These are phyloP conservation scores for Trichoderma virens DNA, from an alignment of 495 filamentous ascomycete genomes.

Conservation along the genomic window DNA sequence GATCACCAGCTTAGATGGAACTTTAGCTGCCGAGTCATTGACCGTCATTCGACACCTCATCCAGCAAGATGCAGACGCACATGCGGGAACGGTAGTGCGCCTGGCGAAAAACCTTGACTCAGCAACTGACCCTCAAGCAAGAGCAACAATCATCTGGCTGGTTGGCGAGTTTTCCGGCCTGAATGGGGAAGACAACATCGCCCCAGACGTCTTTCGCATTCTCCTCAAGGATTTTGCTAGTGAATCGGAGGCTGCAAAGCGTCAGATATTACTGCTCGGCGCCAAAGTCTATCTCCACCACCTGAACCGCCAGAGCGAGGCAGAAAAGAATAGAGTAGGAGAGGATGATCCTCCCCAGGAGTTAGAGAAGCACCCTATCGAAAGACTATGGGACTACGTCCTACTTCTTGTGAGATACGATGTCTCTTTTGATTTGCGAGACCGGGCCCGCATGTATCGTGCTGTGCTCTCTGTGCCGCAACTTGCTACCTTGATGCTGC, in stretches of 20 bases:
- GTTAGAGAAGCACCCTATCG: conserved; percentile 58
- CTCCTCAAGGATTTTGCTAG: conserved; percentile 74
- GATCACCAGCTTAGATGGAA: conserved; percentile 75
- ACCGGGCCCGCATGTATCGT: conserved; percentile 81
- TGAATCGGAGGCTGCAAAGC: conserved; percentile 77
- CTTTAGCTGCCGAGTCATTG: conserved; percentile 79
- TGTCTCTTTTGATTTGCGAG: conserved; percentile 87
- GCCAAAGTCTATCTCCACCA: conserved; percentile 93
- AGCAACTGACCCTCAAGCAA: conserved; percentile 72
- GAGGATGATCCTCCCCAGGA: conserved; percentile 24
- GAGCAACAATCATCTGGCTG: conserved; percentile 94
- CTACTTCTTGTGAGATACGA: conserved; percentile 84
- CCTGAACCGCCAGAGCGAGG: conserved; percentile 52
- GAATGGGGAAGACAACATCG: conserved; percentile 75
- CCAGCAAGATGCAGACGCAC: conserved; percentile 74
- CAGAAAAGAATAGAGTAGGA: conserved; percentile 18
- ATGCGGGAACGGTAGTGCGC: conserved; percentile 71
- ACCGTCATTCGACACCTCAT: conserved; percentile 94
- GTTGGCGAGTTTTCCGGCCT: conserved; percentile 86
- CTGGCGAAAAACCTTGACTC: conserved; percentile 88
- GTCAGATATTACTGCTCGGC: conserved; percentile 84
- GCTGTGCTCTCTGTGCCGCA: conserved; percentile 73
- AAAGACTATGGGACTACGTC: conserved; percentile 74
- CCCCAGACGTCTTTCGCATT: conserved; percentile 86
- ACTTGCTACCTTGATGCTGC: conserved; percentile 78